These are phyloP conservation scores for Aureobasidium uvarum DNA, from an alignment of 2,329 filamentous ascomycete species.

Conservation along the genomic window DNA sequence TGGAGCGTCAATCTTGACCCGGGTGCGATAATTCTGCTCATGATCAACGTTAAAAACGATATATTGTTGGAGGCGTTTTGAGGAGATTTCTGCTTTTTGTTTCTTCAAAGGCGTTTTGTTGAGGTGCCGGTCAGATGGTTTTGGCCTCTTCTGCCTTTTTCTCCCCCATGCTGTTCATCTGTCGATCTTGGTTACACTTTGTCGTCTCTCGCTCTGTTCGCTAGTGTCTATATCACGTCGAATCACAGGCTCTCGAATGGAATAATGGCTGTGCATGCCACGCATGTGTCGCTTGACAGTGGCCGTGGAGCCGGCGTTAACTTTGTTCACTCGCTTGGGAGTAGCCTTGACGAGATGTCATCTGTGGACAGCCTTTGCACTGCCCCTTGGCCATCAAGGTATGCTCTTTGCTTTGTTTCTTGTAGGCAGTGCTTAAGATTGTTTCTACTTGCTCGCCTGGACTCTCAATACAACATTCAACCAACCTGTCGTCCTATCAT, in stretches of 20 bases:
- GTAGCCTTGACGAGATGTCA: neutral
- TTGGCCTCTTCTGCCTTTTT: neutral
- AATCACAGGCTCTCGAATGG: conserved; percentile 6
- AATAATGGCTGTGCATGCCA: neutral
- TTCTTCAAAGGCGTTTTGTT: neutral
- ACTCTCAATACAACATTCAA: too few species aligned
- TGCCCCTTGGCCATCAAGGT: neutral
- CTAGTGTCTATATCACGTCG: conserved; percentile 13
- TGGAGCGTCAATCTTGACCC: conserved; percentile 3
- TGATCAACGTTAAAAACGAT: conserved; percentile 20
- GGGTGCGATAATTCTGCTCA: neutral
- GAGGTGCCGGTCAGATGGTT: neutral
- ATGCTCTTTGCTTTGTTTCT: too few species aligned
- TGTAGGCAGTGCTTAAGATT: neutral
- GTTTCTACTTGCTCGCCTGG: too few species aligned
- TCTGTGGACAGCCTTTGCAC: neutral
- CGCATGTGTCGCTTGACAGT: neutral
- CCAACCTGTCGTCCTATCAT: too few species aligned
- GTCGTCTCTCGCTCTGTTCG: neutral
- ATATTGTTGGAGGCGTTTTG: conserved; percentile 3
- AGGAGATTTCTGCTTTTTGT: neutral
- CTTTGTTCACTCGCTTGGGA: neutral
- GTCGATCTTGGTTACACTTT: neutral
- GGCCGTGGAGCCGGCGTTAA: neutral
- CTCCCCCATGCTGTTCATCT: neutral